These are phyloP conservation scores for Halteria grandinella DNA, from an alignment of 73 alveolate species.

Conservation along the genomic window DNA sequence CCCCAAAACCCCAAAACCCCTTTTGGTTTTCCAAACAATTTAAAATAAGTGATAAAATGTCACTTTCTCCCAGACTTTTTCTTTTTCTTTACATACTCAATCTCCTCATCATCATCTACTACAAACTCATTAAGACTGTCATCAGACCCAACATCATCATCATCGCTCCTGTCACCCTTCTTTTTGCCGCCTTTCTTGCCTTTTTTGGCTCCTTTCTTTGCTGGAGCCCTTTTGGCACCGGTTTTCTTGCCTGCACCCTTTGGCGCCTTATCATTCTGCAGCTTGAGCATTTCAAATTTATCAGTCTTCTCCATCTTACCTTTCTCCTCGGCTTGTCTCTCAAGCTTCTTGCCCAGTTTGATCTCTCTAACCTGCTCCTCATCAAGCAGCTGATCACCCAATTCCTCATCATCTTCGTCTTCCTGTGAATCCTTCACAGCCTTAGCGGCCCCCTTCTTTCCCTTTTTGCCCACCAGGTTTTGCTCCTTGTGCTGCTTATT, in stretches of 20 bases:
- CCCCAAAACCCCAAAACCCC: too few relatives aligned
- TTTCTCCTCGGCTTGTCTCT: slow-evolving; percentile 32
- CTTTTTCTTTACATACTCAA: slow-evolving; percentile 16
- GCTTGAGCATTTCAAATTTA: slow-evolving; percentile 14
- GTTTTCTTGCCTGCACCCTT: neutral
- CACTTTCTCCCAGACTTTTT: too few relatives aligned
- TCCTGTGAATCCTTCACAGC: neutral
- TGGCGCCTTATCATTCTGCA: neutral
- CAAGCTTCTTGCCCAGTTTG: neutral
- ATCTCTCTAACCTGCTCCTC: neutral
- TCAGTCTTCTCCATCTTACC: slow-evolving; percentile 17
- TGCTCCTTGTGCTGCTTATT: slow-evolving; percentile 3
- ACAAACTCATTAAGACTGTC: slow-evolving; percentile 13
- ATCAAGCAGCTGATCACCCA: neutral
- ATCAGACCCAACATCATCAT: neutral
- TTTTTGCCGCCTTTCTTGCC: slow-evolving; percentile 14
- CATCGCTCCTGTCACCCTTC: neutral
- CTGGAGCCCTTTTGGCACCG: neutral
- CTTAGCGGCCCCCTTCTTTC: neutral
- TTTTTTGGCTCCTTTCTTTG: slow-evolving; percentile 17
- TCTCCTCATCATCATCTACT: slow-evolving; percentile 26
- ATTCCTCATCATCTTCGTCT: slow-evolving; percentile 15
- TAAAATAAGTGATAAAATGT: too few relatives aligned
- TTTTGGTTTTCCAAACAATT: too few relatives aligned
- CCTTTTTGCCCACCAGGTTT: neutral